Evolutionary conservation across 2,329 filamentous ascomycete genomes (phyloP).

Genomic region (Fonsecaea erecta): DNA sequence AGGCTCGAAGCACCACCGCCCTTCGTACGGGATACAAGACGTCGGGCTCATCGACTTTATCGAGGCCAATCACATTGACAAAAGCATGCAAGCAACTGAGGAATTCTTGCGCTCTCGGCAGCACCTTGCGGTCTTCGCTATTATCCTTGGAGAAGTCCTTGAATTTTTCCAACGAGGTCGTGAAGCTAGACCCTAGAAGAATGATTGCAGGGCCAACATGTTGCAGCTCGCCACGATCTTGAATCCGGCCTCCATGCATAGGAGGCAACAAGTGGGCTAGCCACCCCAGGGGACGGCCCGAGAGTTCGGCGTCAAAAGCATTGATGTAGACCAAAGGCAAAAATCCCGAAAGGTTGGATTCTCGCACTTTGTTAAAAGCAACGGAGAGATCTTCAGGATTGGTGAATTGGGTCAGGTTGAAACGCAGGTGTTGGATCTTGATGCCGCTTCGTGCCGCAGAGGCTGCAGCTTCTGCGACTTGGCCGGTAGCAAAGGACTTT

Average conservation of each 20-base stretch:
- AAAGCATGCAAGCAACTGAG: background rate
- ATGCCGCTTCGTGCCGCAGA: background rate
- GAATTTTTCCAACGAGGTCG: background rate
- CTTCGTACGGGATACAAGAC: background rate
- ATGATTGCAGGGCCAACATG: background rate
- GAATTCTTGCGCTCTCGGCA: background rate
- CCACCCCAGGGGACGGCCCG: background rate
- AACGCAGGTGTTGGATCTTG: background rate
- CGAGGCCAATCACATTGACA: background rate
- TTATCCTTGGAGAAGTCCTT: background rate
- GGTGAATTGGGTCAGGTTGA: background rate
- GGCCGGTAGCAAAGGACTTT: constrained; percentile 1
- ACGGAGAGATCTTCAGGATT: background rate
- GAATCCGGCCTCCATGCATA: background rate
- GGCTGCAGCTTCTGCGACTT: background rate
- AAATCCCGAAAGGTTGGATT: background rate
- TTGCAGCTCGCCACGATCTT: background rate
- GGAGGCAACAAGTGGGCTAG: background rate
- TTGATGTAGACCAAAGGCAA: background rate
- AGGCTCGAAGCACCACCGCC: background rate
- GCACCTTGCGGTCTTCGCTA: background rate
- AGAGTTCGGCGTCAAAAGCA: background rate
- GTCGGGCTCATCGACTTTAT: background rate
- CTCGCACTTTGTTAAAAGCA: background rate
- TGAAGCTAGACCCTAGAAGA: background rate